Base-by-base conservation (phyloP, 805 yeast genomes). In the Saturnispora besseyi region DNA sequence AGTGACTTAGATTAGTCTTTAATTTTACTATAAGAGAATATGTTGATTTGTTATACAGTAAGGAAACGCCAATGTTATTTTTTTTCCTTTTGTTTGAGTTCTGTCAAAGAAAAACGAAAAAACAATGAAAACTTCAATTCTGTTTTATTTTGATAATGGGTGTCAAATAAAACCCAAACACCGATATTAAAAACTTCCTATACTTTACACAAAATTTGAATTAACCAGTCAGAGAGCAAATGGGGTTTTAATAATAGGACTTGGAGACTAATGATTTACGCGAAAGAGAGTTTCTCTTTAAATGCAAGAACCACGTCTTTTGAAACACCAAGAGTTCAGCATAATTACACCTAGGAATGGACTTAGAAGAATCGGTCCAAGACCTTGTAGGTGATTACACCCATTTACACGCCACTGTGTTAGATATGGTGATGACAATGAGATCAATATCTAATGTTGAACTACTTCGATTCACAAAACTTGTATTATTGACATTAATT, bases 361-460 rank as follows among this genome's bases (percentile, higher is more conserved):
- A 45, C 11, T 15, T 45, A 11, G 47, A 45, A 15, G 42, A 29
- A 7, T 32, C 32, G 8, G 47, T 36, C 11, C 18, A 21, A 10
- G 47, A 34, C n/a, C 34, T 45, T 8, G 13, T 26, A 15, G 42
- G 26, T 4, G 47, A 33, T 2, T 50, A 49, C 15, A 36, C 52
- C 3, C 30, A 24, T 6, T 21, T 57, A 9, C 57, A 58, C 13
- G 47, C 51, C 13, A 51, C 59, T 2, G 28, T 58, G 1, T 12
- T 57, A 3, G 61, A 59, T 31, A 40, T 53, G 18, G 44, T 57
- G 38, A 53, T 57, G 46, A 36, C 56, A 2, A 34, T 54, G 46
- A 49, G 53, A 13, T 46, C 46, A 3, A 45, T 54, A 7, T 12
- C 41, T 8, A 44, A 51, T 7, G 34, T 33, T 12, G 41, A 45